Conservation (phyloP, 306 rosid species). For the Parietaria judaica region DNA sequence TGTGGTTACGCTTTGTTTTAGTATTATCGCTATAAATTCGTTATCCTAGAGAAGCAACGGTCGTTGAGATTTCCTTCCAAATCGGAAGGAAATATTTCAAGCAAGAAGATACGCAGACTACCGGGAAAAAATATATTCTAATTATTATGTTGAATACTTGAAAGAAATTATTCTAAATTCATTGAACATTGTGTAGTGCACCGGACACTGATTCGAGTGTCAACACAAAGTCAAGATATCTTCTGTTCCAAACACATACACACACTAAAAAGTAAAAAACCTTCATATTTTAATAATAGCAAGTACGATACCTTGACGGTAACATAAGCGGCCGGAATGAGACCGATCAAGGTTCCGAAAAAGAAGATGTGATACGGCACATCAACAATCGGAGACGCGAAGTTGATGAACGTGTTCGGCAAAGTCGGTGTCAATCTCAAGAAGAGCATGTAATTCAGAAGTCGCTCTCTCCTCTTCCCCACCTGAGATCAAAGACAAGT, state of each 20-base stretch:
- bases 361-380: conserved; percentile 90
- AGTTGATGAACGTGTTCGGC: conserved; percentile 89
- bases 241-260: background rate
- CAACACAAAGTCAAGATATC: too few relatives aligned
- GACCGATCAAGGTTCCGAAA: conserved; percentile 68
- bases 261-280: background rate
- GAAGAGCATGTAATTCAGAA: conserved; percentile 95
- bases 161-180: too few relatives aligned
- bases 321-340: conserved; percentile 87
- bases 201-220: too few relatives aligned
- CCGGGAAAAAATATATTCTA: too few relatives aligned
- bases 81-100: too few relatives aligned
- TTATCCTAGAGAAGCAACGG: too few relatives aligned
- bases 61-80: too few relatives aligned
- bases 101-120: too few relatives aligned
- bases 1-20: too few relatives aligned
- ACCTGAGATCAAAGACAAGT: conserved; percentile 45
- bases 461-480: conserved; percentile 60
- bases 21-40: too few relatives aligned
- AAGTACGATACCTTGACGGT: conserved; percentile 69
- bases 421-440: conserved; percentile 86
- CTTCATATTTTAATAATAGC: background rate
- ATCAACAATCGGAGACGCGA: conserved; percentile 93
- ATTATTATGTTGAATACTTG: too few relatives aligned
- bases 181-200: too few relatives aligned